phyloP scores from a whole-genome alignment of 1,139 yeast species.

The Scheffersomyces parashehatae region DNA sequence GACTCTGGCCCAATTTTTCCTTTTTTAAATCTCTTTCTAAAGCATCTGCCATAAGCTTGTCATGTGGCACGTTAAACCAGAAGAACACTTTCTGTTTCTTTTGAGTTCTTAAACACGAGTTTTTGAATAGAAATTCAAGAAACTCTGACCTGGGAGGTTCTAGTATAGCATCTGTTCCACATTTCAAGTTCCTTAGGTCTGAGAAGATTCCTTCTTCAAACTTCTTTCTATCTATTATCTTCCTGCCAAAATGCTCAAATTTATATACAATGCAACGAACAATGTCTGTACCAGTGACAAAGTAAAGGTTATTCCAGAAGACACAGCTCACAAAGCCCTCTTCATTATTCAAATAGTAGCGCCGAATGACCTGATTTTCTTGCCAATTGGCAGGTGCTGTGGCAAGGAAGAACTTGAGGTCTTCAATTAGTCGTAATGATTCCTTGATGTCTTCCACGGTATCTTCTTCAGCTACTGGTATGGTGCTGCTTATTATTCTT shows the following conservation, averaged over 20 bases:
- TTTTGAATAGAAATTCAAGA: slow-evolving; percentile 79
- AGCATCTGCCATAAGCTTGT: slow-evolving; percentile 89
- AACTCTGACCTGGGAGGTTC: slow-evolving; percentile 89
- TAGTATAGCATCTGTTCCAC: slow-evolving; percentile 84
- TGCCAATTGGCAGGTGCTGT: slow-evolving; percentile 97
- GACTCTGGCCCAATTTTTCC: slow-evolving; percentile 56
- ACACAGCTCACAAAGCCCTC: slow-evolving; percentile 93
- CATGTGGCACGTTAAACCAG: slow-evolving; percentile 97
- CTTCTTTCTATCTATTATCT: slow-evolving; percentile 81
- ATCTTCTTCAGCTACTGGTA: too few species aligned
- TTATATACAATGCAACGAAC: slow-evolving; percentile 89
- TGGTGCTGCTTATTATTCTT: too few species aligned
- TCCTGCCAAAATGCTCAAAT: slow-evolving; percentile 87
- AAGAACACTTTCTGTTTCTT: slow-evolving; percentile 96
- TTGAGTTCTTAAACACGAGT: slow-evolving; percentile 88
- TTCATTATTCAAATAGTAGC: slow-evolving; percentile 82
- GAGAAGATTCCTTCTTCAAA: slow-evolving; percentile 97
- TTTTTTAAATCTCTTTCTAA: slow-evolving; percentile 88
- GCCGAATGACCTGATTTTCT: slow-evolving; percentile 80
- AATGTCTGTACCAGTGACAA: slow-evolving; percentile 94
- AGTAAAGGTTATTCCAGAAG: slow-evolving; percentile 87
- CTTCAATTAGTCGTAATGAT: slow-evolving; percentile 67
- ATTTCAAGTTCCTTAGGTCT: slow-evolving; percentile 81
- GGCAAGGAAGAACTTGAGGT: slow-evolving; percentile 77
- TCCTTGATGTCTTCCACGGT: slow-evolving; percentile 37